Conservation (phyloP, 257 asterid genomes). For the Datura wrightii region DNA sequence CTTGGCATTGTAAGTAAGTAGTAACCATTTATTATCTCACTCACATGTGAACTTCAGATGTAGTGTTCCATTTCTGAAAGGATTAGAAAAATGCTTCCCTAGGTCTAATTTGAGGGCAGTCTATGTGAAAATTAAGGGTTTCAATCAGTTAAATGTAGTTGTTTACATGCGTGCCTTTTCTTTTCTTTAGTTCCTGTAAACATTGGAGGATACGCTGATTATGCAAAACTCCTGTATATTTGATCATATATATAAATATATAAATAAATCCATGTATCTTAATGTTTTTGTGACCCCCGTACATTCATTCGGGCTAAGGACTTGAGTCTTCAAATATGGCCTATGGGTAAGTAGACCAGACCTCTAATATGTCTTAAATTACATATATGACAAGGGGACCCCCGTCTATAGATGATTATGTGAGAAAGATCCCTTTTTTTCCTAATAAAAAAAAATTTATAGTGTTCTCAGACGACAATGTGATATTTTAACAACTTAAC, state of each 20-base stretch:
- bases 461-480: no score
- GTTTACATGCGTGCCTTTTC: neutral
- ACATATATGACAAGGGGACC: no score
- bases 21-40: neutral
- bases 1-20: slow-evolving; percentile 12
- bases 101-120: slow-evolving; percentile 5
- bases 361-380: no score
- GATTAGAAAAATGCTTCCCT: neutral
- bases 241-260: neutral
- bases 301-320: neutral
- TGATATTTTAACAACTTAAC: no score
- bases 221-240: slow-evolving; percentile 18
- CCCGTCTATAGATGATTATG: no score
- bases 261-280: neutral
- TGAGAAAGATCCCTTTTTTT: no score
- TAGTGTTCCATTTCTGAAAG: slow-evolving; percentile 14
- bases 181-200: neutral
- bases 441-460: no score
- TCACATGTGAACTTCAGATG: slow-evolving; percentile 19
- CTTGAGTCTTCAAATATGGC: no score
- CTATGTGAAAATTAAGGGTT: neutral
- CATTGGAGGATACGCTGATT: slow-evolving; percentile 7
- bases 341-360: no score
- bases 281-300: neutral
- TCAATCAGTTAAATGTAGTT: neutral